Conservation (phyloP, 768 basidiomycete species). For the Pisolithus microcarpus region DNA sequence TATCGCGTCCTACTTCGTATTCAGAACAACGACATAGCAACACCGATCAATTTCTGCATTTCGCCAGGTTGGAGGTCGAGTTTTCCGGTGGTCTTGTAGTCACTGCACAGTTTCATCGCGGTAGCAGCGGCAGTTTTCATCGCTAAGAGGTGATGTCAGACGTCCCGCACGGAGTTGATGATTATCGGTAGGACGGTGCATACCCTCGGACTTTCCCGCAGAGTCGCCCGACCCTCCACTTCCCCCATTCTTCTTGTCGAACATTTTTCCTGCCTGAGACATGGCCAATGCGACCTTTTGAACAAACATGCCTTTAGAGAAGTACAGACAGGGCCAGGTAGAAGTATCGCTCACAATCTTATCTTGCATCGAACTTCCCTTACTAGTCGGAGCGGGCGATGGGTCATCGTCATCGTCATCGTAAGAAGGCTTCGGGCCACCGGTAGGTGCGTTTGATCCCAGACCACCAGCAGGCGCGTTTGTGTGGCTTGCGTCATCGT, state of each 20-base stretch:
- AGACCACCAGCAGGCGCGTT: slow-evolving; percentile 14
- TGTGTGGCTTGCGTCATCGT: background rate
- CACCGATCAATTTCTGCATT: slow-evolving; percentile 20
- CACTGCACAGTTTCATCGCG: slow-evolving; percentile 21
- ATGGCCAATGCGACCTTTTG: slow-evolving; percentile 24
- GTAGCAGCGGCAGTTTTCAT: slow-evolving; percentile 27
- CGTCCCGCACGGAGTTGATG: background rate
- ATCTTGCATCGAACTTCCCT: slow-evolving; percentile 21
- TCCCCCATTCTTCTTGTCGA: slow-evolving; percentile 25
- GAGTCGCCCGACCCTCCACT: slow-evolving; percentile 6
- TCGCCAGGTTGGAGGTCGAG: slow-evolving; percentile 21
- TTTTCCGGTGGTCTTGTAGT: slow-evolving; percentile 21
- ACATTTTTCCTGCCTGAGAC: slow-evolving; percentile 26
- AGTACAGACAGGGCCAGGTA: background rate
- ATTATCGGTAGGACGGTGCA: background rate
- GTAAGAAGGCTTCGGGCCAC: background rate
- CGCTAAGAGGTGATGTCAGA: slow-evolving; percentile 7
- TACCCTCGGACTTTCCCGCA: slow-evolving; percentile 24
- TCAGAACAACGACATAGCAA: slow-evolving; percentile 22
- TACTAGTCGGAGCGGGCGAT: slow-evolving; percentile 4
- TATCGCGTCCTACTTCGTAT: background rate
- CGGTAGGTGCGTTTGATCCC: background rate
- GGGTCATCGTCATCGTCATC: slow-evolving; percentile 8
- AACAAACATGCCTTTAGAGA: background rate
- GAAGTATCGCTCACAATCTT: slow-evolving; percentile 18